phyloP scores from a whole-genome alignment of 2,329 filamentous ascomycete genomes.

The Colletotrichum tabaci region DNA sequence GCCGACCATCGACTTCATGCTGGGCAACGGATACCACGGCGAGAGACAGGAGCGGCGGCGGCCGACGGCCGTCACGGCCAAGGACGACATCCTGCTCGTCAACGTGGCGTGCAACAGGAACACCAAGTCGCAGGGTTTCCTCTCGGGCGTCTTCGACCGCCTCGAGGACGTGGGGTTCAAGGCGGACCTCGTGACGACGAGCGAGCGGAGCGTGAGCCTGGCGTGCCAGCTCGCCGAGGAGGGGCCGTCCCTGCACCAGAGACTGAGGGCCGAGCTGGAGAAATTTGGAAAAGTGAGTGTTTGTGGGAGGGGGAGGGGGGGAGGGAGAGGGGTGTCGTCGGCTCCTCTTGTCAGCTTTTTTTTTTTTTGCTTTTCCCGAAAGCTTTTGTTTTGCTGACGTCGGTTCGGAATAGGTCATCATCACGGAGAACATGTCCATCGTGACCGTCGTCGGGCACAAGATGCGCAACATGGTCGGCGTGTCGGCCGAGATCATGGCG shows the following conservation, averaged over 20 bases:
- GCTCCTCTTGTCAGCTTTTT: no score
- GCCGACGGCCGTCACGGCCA: slow-evolving; percentile 94
- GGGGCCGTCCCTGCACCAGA: slow-evolving; percentile 73
- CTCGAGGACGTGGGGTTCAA: slow-evolving; percentile 89
- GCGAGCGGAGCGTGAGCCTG: slow-evolving; percentile 97
- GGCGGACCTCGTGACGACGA: slow-evolving; percentile 96
- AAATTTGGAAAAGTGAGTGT: slow-evolving; percentile 87
- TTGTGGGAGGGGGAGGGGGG: no score
- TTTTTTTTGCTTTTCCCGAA: no score
- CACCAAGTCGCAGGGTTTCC: slow-evolving; percentile 95
- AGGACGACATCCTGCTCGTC: slow-evolving; percentile 95
- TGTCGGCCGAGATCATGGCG: slow-evolving; percentile 55
- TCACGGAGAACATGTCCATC: slow-evolving; percentile 86
- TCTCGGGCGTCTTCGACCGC: slow-evolving; percentile 94
- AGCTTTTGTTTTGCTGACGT: no score
- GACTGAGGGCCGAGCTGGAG: slow-evolving; percentile 79
- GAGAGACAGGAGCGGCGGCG: slow-evolving; percentile 62
- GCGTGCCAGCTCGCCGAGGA: slow-evolving; percentile 87
- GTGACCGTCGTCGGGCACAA: slow-evolving; percentile 93
- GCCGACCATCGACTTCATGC: slow-evolving; percentile 28
- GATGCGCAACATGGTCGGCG: slow-evolving; percentile 97
- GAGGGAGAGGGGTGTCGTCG: no score
- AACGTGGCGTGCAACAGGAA: slow-evolving; percentile 99
- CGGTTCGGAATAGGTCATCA: slow-evolving; percentile 7
- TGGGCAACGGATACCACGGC: slow-evolving; percentile 30